Percentiles rank a stretch among this genome's conserved stretches.
Conservation (phyloP, 2,329 filamentous ascomycete genomes). For the Aspergillus persii region DNA sequence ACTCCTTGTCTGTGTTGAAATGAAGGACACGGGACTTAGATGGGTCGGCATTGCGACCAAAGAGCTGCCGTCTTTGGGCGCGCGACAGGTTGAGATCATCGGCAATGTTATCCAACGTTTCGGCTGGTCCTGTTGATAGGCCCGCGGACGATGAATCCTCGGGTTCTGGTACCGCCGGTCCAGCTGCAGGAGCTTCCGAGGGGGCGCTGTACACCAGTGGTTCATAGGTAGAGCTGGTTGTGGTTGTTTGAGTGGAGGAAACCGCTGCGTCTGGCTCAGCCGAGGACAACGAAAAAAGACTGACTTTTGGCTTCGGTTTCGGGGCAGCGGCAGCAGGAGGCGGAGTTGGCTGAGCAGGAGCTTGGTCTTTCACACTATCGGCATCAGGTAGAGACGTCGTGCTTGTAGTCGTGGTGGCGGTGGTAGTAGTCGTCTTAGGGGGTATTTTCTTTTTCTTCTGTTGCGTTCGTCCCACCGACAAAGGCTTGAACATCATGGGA, state of each 20-base stretch:
- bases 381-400: slow-evolving; percentile 18
- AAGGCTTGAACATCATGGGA: slow-evolving; percentile 81
- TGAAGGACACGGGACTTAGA: slow-evolving; percentile 69
- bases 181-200: slow-evolving; percentile 19
- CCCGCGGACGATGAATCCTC: slow-evolving; percentile 10
- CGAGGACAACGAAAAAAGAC: slow-evolving; percentile 42
- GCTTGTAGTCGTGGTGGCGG: slow-evolving; percentile 14
- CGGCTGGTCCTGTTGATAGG: slow-evolving; percentile 21
- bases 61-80: slow-evolving; percentile 75
- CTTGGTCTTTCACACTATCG: slow-evolving; percentile 11
- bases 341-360: slow-evolving; percentile 6
- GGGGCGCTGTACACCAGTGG: slow-evolving; percentile 41
- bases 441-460: slow-evolving; percentile 62
- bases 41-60: slow-evolving; percentile 62
- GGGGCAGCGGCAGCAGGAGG: slow-evolving; percentile 18
- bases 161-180: slow-evolving; percentile 13
- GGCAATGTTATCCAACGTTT: slow-evolving; percentile 69
- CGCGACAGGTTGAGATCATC: slow-evolving; percentile 75
- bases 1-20: slow-evolving; percentile 88
- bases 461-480: slow-evolving; percentile 76
- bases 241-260: slow-evolving; percentile 6
- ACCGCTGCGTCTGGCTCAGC: slow-evolving; percentile 21
- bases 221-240: slow-evolving; percentile 32
- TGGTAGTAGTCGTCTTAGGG: slow-evolving; percentile 26
- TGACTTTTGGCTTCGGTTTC: slow-evolving; percentile 42